Percentiles rank a stretch among this genome's conserved stretches.
Evolutionary conservation across 768 basidiomycete species (phyloP).

Genomic region (Mycena rebaudengoi): DNA sequence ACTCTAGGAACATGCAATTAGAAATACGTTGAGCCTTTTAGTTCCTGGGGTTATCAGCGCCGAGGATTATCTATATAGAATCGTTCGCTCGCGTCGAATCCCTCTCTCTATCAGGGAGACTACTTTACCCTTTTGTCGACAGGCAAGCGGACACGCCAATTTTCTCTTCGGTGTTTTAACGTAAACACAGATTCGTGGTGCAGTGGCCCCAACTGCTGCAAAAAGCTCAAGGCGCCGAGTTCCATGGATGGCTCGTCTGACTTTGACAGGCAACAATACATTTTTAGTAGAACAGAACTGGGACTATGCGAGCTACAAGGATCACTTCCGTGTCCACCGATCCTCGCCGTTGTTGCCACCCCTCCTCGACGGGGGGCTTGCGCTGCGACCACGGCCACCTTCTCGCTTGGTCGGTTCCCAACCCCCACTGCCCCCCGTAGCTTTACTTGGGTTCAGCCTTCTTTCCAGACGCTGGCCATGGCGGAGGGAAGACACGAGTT

Average conservation of each 20-base stretch:
- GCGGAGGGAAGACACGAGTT: slow-evolving; percentile 79
- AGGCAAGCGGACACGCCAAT: slow-evolving; percentile 51
- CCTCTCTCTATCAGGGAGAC: slow-evolving; percentile 85
- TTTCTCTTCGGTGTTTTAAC: slow-evolving; percentile 1
- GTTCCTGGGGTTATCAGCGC: slow-evolving; percentile 79
- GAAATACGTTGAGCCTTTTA: slow-evolving; percentile 44
- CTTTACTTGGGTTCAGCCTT: slow-evolving; percentile 73
- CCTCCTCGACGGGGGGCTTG: slow-evolving; percentile 67
- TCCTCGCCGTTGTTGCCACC: slow-evolving; percentile 77
- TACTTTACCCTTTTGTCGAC: slow-evolving; percentile 86
- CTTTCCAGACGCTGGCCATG: slow-evolving; percentile 88
- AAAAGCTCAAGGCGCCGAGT: slow-evolving; percentile 55
- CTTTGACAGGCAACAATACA: slow-evolving; percentile 17
- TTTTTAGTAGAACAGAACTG: slow-evolving; percentile 13
- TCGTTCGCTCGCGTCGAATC: slow-evolving; percentile 89
- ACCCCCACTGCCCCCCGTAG: slow-evolving; percentile 73
- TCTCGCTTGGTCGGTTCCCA: slow-evolving; percentile 86
- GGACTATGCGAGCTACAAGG: background rate
- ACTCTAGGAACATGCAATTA: slow-evolving; percentile 3
- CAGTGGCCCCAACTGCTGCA: slow-evolving; percentile 82
- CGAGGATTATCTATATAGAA: slow-evolving; percentile 87
- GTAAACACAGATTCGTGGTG: slow-evolving; percentile 73
- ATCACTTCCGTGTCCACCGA: slow-evolving; percentile 74
- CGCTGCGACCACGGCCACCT: slow-evolving; percentile 72
- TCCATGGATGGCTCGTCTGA: slow-evolving; percentile 73